These are phyloP conservation scores for Clathrus columnatus DNA, from an alignment of 768 basidiomycete species.

Conservation along the genomic window DNA sequence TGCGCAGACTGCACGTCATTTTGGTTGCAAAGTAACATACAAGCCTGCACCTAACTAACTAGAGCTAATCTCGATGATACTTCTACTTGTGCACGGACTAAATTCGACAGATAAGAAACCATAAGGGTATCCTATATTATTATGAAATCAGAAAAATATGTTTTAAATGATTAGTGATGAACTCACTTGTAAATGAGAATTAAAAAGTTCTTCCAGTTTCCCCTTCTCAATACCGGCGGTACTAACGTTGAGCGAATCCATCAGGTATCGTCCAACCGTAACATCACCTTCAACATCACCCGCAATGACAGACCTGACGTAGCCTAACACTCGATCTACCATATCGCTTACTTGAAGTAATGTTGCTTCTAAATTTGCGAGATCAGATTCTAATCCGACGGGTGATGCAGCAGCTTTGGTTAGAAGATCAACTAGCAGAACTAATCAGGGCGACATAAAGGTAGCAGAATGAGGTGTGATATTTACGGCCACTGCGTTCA, in stretches of 20 bases:
- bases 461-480: neutral
- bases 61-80: constrained; percentile 82
- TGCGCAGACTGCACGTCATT: neutral
- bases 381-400: constrained; percentile 48
- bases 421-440: constrained; percentile 66
- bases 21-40: constrained; percentile 1
- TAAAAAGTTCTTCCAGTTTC: constrained; percentile 45
- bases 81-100: constrained; percentile 90
- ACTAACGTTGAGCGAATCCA: constrained; percentile 75
- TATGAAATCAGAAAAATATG: constrained; percentile 12
- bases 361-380: constrained; percentile 69
- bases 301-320: constrained; percentile 71
- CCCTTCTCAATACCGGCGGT: constrained; percentile 58
- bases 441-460: constrained; percentile 8
- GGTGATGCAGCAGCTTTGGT: constrained; percentile 36
- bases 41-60: constrained; percentile 26
- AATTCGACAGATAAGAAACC: constrained; percentile 89
- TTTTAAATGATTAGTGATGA: neutral
- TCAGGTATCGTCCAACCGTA: constrained; percentile 82
- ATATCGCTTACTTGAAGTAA: constrained; percentile 62
- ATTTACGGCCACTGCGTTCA: constrained; percentile 81
- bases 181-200: constrained; percentile 62
- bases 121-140: constrained; percentile 74
- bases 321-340: constrained; percentile 77
- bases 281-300: constrained; percentile 77